Evolutionary conservation across 495 filamentous ascomycete species (phyloP), one percentile per base, ranked within the genome.

Genomic region (Parmelia sp.): DNA sequence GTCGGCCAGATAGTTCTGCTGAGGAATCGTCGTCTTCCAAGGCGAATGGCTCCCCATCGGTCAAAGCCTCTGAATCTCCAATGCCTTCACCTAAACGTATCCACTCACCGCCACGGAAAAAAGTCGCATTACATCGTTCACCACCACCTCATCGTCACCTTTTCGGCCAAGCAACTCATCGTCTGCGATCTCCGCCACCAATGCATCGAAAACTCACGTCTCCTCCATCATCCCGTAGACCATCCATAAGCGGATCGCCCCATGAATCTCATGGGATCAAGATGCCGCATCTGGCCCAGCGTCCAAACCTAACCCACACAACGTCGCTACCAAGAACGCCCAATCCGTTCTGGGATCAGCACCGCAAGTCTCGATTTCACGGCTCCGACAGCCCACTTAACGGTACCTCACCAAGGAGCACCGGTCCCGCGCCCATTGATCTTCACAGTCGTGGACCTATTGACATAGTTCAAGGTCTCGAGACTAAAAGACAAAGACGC

Each of bases 381-480:
- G 73, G 15, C 57, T 69, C 14, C 72, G 76, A 57, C 76, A 73
- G 7, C 69, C 76, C 9, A 75, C 78, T 65, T 72, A 71, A 42
- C 56, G 74, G 77, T 49, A 68, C 67, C 17, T 77, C 78, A 21
- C 77, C 75, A 60, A 72, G n/a, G 39, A 60, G 27, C 15, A 51
- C 40, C 17, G 31, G 62, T n/a, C 72, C 33, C 74, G 74, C 37
- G 57, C 56, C 45, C 37, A 49, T 37, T 53, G 79, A 84, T 64
- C 66, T 80, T 33, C 85, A 89, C 65, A 83, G 83, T 35, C 84
- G 94, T 65, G 91, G 91, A 55, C 92, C 94, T 36, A 92, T 97
- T 68, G 95, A 97, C 72, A 97, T 98, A 67, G 91, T 96, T 75
- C 92, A 96, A 72, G 94, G 94, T 9, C 85, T 98, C 11, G 94